Evolutionary conservation across 176 grass and related monocot genomes (phyloP).

Genomic region (Typha latifolia): DNA sequence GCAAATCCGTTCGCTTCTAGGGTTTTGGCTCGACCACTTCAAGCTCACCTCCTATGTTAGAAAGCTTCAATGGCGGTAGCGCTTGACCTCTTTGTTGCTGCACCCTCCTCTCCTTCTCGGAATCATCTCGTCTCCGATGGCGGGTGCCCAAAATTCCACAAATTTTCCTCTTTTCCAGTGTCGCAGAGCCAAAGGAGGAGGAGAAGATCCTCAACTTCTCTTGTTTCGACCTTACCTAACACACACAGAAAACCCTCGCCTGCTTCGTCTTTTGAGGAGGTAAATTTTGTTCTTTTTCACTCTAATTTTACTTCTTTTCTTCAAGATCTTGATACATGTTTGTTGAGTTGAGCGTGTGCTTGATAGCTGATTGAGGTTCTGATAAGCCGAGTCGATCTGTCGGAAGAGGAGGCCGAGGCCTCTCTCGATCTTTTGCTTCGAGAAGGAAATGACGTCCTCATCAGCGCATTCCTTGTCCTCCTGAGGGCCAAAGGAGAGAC

Average conservation of each 20-base stretch:
- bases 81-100: constrained; percentile 25
- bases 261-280: constrained; percentile 45
- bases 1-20: no score
- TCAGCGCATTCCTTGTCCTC: constrained; percentile 89
- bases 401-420: constrained; percentile 69
- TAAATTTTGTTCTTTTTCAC: background rate
- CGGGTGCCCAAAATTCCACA: background rate
- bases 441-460: constrained; percentile 57
- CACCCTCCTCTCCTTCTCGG: constrained; percentile 11
- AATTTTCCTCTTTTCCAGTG: background rate
- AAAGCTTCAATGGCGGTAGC: constrained; percentile 33
- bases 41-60: background rate
- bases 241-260: constrained; percentile 4
- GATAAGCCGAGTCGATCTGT: constrained; percentile 57
- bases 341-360: background rate
- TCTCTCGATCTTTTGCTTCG: constrained; percentile 57
- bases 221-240: constrained; percentile 8
- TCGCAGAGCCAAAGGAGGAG: background rate
- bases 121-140: background rate
- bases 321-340: constrained; percentile 3
- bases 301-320: background rate
- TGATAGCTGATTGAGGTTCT: constrained; percentile 66
- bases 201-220: background rate
- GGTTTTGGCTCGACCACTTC: background rate
- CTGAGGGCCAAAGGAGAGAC: constrained; percentile 93